These are phyloP conservation scores for Apostasia shenzhenica DNA, from an alignment of 106 monocot species.

Conservation along the genomic window DNA sequence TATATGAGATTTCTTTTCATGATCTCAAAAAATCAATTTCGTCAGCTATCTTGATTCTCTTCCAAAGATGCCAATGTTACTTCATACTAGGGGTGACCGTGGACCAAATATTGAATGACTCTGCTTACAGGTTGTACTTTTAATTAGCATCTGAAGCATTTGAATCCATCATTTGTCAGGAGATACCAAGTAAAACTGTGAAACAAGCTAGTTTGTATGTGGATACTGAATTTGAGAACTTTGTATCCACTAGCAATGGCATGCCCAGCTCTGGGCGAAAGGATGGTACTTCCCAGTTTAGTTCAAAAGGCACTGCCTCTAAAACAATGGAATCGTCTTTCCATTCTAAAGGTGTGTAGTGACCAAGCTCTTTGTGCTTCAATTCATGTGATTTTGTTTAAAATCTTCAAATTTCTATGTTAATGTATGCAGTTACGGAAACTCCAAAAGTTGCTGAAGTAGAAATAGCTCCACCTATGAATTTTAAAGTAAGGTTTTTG, in stretches of 20 bases:
- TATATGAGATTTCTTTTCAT: too few species aligned
- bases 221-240: neutral
- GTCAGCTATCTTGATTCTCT: too few species aligned
- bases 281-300: neutral
- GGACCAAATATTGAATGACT: too few species aligned
- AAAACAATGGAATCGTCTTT: neutral
- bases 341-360: neutral
- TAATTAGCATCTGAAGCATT: conserved; percentile 7
- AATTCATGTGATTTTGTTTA: neutral
- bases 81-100: too few species aligned
- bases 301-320: neutral
- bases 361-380: neutral
- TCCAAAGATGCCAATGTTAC: too few species aligned
- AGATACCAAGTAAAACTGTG: neutral
- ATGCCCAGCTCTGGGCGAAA: neutral
- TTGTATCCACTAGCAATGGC: neutral
- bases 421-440: conserved; percentile 1
- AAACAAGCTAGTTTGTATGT: neutral
- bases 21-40: too few species aligned
- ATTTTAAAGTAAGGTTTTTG: conserved; percentile 3
- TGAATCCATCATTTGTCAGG: conserved; percentile 5
- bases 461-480: conserved; percentile 1
- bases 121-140: too few species aligned
- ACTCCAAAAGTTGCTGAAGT: neutral
- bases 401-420: conserved; percentile 2